Base-by-base conservation (phyloP, 2,329 filamentous ascomycete species). In the Epichloe scottii region DNA sequence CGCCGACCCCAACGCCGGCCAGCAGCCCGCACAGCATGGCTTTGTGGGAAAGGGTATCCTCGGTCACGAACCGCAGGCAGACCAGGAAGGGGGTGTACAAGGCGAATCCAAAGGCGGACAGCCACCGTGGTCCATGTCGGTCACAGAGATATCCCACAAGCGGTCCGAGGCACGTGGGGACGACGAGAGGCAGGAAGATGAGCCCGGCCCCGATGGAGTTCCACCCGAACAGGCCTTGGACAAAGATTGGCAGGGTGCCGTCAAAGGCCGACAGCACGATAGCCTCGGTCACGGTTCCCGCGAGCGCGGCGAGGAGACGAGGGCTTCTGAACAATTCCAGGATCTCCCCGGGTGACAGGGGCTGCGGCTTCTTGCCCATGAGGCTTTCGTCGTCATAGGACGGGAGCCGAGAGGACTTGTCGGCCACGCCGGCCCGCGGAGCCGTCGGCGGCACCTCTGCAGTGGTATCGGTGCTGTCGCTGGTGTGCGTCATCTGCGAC, bases 111-210 rank as follows among this genome's bases (percentile, higher is more conserved):
- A 59, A 56, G 4, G 63, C 60, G 8, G 64, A 58, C 6, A 66
- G 55, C 63, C 63, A 67, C 50, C 65, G 65, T 3, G 65, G 60
- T 0, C 66, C 66, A 48, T 66, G 64, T n/a, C 58, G 58, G 53
- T 68, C 66, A 10, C 63, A 57, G 37, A 65, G 23, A 19, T 45
- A 48, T n/a, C 66, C 66, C 6, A 65, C 53, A 3, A 65, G 8
- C 3, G 65, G 66, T 3, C 64, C 57, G 3, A 66, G 54, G 43
- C 64, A 61, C 7, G 59, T 58, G 3, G 65, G 65, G 3, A 66
- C 34, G 14, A 66, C 57, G 4, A 66, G 42, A 12, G 65, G 65
- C 3, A 68, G 56, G 48, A 66, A 67, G n/a, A 67, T 58, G 17
- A 68, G 56, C 1, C 65, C 65, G 3, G 61, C 61, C 8, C 65